Base-by-base conservation (phyloP, 176 grass and related monocot genomes). In the Guadua angustifolia region DNA sequence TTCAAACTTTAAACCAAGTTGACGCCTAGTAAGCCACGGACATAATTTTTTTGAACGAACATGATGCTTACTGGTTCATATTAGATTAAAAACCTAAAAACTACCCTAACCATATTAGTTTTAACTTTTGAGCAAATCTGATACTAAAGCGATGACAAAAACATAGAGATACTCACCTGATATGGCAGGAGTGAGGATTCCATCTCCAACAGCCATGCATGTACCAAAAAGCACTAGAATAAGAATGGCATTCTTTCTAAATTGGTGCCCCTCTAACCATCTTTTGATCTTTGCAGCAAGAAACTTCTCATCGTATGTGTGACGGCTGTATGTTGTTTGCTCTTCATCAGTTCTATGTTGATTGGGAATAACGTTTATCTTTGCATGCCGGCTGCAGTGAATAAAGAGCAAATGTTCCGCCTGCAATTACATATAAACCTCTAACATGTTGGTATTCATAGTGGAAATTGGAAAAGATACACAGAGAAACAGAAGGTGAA, bases 391-490 rank as follows among this genome's bases (percentile, higher is more conserved):
- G 10, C 94, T 94, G 89, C 66, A 97, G 57, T 14, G 94, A 97
- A 85, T 97, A 97, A 46, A 97, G 89, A 57, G 94, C 94, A 87
- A 97, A 97, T 56, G 94, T 94, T 78, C 94, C 92, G 71, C 94
- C 94, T 97, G 77, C 10, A 86, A 66, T 66, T 8, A 72, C 59
- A 85, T 51, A 84, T 39, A 80, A 62, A 67, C 50, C 66, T 40
- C 53, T 75, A 57, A 43, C 60, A 79, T 65, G 71, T 84, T 35
- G 42, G 61, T 78, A 66, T 85, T 57, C 18, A 24, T 58, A 58
- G 9, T n/a, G 21, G 8, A 58, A 22, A 60, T 3, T 16, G 21
- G 38, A 69, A 83, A 61, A 51, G 21, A 32, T n/a, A 24, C 15
- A 55, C n/a, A n/a, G 24, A 49, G 5, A 22, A 50, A 80, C 2